Percentiles rank a stretch among this genome's conserved stretches.
Conservation (phyloP, 2,329 filamentous ascomycete genomes). For the Penicillium fuscoglaucum region DNA sequence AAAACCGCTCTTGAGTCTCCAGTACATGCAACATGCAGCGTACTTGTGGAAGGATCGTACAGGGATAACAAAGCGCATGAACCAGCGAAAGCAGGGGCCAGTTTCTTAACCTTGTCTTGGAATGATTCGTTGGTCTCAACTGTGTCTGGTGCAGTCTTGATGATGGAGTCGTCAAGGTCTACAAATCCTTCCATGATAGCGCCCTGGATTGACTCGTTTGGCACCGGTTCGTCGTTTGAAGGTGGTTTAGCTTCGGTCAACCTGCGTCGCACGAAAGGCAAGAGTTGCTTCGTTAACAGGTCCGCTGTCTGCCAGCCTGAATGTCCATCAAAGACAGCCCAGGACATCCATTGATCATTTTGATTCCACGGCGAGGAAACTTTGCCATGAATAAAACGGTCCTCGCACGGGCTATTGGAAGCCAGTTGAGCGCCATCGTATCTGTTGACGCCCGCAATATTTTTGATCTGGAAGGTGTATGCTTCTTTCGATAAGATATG, state of each 20-base stretch:
- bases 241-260: constrained; percentile 15
- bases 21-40: constrained; percentile 63
- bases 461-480: constrained; percentile 23
- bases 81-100: constrained; percentile 47
- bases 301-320: constrained; percentile 29
- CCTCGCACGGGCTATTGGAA: constrained; percentile 41
- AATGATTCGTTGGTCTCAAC: constrained; percentile 21
- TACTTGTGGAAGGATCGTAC: constrained; percentile 57
- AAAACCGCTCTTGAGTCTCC: constrained; percentile 69
- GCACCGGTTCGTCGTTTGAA: constrained; percentile 1
- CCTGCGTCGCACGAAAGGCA: constrained; percentile 23
- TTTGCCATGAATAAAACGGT: constrained; percentile 29
- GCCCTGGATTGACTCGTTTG: constrained; percentile 20
- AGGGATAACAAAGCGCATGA: constrained; percentile 65
- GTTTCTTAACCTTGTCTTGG: constrained; percentile 24
- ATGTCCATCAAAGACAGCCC: constrained; percentile 47
- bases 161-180: constrained; percentile 28
- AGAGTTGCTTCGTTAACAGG: constrained; percentile 24
- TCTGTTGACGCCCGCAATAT: constrained; percentile 22
- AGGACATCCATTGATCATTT: constrained; percentile 33
- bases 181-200: constrained; percentile 28
- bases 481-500: constrained; percentile 24
- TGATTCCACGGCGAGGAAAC: constrained; percentile 26
- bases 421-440: constrained; percentile 34
- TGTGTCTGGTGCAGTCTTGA: constrained; percentile 22